These are phyloP conservation scores for Paxillus ammoniavirescens DNA, from an alignment of 768 basidiomycete genomes.

Conservation along the genomic window DNA sequence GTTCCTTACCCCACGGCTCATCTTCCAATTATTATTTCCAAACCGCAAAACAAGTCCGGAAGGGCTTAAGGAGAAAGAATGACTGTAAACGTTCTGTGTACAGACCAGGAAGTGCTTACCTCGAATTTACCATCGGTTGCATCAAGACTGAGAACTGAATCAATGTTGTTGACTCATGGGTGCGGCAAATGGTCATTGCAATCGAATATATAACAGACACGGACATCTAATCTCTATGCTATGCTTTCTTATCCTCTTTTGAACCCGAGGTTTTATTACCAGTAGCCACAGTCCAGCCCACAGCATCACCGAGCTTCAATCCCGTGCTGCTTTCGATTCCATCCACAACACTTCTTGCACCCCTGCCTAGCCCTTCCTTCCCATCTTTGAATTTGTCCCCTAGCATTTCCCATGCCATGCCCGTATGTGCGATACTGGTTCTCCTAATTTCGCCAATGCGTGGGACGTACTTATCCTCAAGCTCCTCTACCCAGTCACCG, in stretches of 20 bases:
- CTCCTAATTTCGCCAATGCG: constrained; percentile 65
- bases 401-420: constrained; percentile 57
- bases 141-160: too few species aligned
- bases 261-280: constrained; percentile 12
- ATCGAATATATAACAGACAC: background rate
- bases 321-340: constrained; percentile 70
- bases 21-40: too few species aligned
- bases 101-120: too few species aligned
- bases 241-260: constrained; percentile 13
- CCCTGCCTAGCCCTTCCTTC: constrained; percentile 41
- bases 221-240: constrained; percentile 3
- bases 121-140: too few species aligned
- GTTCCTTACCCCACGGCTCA: too few species aligned
- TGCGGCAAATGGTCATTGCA: too few species aligned
- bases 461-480: constrained; percentile 76
- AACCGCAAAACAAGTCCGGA: background rate
- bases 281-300: constrained; percentile 40
- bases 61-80: background rate
- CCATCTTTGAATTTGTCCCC: constrained; percentile 51
- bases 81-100: too few species aligned
- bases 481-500: constrained; percentile 55
- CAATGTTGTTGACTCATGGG: too few species aligned
- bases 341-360: constrained; percentile 47
- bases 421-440: constrained; percentile 56
- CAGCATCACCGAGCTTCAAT: constrained; percentile 61